Evolutionary conservation across 1,284 basidiomycete genomes (phyloP).

Genomic region (Calocybe gambosa): DNA sequence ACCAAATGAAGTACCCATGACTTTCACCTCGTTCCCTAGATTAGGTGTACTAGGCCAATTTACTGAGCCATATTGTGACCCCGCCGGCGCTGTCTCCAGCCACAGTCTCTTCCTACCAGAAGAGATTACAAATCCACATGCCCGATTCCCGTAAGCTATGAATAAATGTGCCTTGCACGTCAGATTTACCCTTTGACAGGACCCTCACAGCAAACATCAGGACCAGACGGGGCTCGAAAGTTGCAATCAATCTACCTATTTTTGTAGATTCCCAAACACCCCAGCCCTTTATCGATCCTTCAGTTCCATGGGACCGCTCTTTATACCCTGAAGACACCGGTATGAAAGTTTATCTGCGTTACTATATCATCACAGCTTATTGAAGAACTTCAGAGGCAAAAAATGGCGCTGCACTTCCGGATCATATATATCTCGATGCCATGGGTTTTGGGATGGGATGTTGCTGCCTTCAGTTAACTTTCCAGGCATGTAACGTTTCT

Average conservation of each 20-base stretch:
- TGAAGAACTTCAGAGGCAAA: conserved; percentile 61
- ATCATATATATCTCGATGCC: conserved; percentile 98
- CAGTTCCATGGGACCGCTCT: conserved; percentile 79
- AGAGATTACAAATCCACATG: conserved; percentile 95
- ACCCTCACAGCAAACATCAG: conserved; percentile 97
- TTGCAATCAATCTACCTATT: conserved; percentile 93
- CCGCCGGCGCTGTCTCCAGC: conserved; percentile 71
- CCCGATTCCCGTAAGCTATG: conserved; percentile 84
- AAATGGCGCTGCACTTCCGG: conserved; percentile 76
- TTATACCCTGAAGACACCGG: conserved; percentile 80
- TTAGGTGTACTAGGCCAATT: conserved; percentile 86
- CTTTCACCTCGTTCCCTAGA: conserved; percentile 93
- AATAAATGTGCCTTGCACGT: conserved; percentile 4
- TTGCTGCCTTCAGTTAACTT: conserved; percentile 96
- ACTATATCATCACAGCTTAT: background rate
- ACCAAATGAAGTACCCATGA: conserved; percentile 84
- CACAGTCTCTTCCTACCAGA: conserved; percentile 94
- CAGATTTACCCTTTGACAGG: conserved; percentile 33
- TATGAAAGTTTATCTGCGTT: conserved; percentile 24
- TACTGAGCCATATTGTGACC: conserved; percentile 84
- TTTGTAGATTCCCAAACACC: conserved; percentile 88
- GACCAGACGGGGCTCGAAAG: conserved; percentile 85
- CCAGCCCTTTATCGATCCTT: conserved; percentile 84
- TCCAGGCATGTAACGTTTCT: conserved; percentile 91
- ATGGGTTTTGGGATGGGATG: conserved; percentile 99